Percentiles rank a stretch among this genome's conserved stretches.
These are phyloP conservation scores for Arthrobotrys sinensis DNA, from an alignment of 2,329 filamentous ascomycete species.

Conservation along the genomic window DNA sequence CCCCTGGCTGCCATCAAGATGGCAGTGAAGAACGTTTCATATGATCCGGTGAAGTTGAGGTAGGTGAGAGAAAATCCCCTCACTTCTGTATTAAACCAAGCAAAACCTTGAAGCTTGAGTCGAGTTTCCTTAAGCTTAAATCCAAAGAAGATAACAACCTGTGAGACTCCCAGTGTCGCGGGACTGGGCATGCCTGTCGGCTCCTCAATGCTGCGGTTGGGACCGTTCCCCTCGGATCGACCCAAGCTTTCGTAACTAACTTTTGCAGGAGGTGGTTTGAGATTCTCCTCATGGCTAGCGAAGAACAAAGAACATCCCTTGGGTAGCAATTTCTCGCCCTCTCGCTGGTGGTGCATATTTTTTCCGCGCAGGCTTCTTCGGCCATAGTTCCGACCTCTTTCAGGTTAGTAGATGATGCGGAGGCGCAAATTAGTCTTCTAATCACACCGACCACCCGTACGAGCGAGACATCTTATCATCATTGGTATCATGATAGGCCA, in stretches of 20 bases:
- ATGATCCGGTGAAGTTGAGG: slow-evolving; percentile 43
- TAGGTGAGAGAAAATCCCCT: slow-evolving; percentile 17
- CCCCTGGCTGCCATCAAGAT: slow-evolving; percentile 46
- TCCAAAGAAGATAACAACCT: slow-evolving; percentile 18
- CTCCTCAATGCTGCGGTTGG: slow-evolving; percentile 35
- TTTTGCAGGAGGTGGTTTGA: slow-evolving; percentile 60
- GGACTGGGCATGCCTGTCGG: slow-evolving; percentile 16
- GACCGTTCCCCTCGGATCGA: slow-evolving; percentile 27
- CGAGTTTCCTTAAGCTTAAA: slow-evolving; percentile 39
- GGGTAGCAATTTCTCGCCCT: slow-evolving; percentile 42
- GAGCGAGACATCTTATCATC: slow-evolving; percentile 61
- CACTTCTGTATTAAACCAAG: slow-evolving; percentile 21
- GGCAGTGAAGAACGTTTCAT: slow-evolving; percentile 45
- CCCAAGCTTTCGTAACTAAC: slow-evolving; percentile 41
- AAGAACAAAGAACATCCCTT: not conserved
- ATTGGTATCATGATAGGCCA: slow-evolving; percentile 58
- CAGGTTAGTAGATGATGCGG: slow-evolving; percentile 52
- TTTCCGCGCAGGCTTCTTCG: slow-evolving; percentile 55
- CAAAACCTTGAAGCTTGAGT: slow-evolving; percentile 4
- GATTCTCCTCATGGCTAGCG: slow-evolving; percentile 40
- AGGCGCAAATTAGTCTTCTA: slow-evolving; percentile 58
- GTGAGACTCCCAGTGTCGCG: slow-evolving; percentile 53
- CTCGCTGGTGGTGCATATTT: slow-evolving; percentile 59
- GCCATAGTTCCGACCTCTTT: slow-evolving; percentile 53
- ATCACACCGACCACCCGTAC: slow-evolving; percentile 56